phyloP scores from a whole-genome alignment of 352 stramenopile species.

The Phytopythium litorale region DNA sequence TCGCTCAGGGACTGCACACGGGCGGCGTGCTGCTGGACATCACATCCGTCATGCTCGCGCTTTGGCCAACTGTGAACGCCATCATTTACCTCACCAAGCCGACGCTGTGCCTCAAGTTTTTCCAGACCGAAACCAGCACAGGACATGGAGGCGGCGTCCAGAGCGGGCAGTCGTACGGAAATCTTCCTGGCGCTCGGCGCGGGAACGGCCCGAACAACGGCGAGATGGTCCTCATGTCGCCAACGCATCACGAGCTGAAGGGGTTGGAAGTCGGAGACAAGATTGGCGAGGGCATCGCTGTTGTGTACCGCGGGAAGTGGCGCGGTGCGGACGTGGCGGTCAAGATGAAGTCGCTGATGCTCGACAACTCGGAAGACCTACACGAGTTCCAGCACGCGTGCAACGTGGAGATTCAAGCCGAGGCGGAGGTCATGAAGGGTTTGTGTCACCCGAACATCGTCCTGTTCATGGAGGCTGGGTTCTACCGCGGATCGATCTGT shows the following conservation, averaged over 20 bases:
- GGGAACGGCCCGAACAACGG: slow-evolving; percentile 19
- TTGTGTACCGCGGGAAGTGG: slow-evolving; percentile 96
- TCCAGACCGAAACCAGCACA: slow-evolving; percentile 29
- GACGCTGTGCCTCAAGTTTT: slow-evolving; percentile 50
- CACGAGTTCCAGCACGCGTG: slow-evolving; percentile 78
- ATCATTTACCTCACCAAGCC: slow-evolving; percentile 73
- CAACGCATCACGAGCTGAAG: slow-evolving; percentile 68
- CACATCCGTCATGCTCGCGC: slow-evolving; percentile 48
- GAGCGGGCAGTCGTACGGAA: slow-evolving; percentile 25
- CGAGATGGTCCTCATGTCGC: slow-evolving; percentile 47
- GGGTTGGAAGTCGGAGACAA: slow-evolving; percentile 80
- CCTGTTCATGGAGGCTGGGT: slow-evolving; percentile 86
- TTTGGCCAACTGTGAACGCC: slow-evolving; percentile 80
- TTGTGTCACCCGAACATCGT: slow-evolving; percentile 86
- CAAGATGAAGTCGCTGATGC: slow-evolving; percentile 89
- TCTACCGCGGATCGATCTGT: slow-evolving; percentile 85
- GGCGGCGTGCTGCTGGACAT: slow-evolving; percentile 31
- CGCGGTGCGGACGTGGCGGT: slow-evolving; percentile 93
- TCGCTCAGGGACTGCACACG: slow-evolving; percentile 42
- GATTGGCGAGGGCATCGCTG: slow-evolving; percentile 79
- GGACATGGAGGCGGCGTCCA: slow-evolving; percentile 14
- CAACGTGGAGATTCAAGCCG: slow-evolving; percentile 82
- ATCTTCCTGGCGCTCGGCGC: slow-evolving; percentile 3
- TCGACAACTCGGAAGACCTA: slow-evolving; percentile 57
- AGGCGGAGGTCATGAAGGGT: slow-evolving; percentile 78